These are phyloP conservation scores for Petunia hybrid DNA, from an alignment of 305 asterid genomes.

Conservation along the genomic window DNA sequence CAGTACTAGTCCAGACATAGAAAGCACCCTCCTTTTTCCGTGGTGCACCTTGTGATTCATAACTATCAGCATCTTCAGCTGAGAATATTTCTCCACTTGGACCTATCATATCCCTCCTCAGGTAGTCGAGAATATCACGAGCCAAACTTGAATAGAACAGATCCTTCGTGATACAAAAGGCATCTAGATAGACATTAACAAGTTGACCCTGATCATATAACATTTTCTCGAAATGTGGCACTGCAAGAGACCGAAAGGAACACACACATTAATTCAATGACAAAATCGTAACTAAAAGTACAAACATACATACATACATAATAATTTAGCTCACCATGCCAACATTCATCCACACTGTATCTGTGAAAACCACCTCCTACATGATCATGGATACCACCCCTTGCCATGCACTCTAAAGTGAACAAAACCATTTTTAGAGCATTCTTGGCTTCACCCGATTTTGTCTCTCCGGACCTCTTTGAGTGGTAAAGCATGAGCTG, in stretches of 20 bases:
- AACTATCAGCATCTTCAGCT: slow-evolving; percentile 98
- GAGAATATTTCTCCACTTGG: slow-evolving; percentile 85
- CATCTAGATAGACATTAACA: slow-evolving; percentile 71
- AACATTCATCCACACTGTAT: slow-evolving; percentile 96
- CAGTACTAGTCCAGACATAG: slow-evolving; percentile 78
- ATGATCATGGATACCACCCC: slow-evolving; percentile 94
- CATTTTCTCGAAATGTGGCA: slow-evolving; percentile 98
- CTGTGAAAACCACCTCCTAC: slow-evolving; percentile 97
- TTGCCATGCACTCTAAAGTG: slow-evolving; percentile 86
- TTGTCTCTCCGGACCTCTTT: slow-evolving; percentile 67
- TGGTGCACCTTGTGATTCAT: slow-evolving; percentile 72
- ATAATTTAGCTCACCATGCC: slow-evolving; percentile 83
- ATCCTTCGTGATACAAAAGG: slow-evolving; percentile 76
- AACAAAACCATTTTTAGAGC: slow-evolving; percentile 62
- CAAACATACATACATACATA: background rate
- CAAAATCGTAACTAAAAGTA: background rate
- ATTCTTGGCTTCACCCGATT: slow-evolving; percentile 70
- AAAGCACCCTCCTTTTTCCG: slow-evolving; percentile 91
- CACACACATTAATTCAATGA: background rate
- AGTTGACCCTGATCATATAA: slow-evolving; percentile 97
- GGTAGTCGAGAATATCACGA: slow-evolving; percentile 82
- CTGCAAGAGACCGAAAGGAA: slow-evolving; percentile 52
- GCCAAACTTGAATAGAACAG: slow-evolving; percentile 62
- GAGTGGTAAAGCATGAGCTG: slow-evolving; percentile 86
- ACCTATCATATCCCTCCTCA: slow-evolving; percentile 93